Conservation (phyloP, 2,329 filamentous ascomycete genomes). For the Cordyceps farinosa region DNA sequence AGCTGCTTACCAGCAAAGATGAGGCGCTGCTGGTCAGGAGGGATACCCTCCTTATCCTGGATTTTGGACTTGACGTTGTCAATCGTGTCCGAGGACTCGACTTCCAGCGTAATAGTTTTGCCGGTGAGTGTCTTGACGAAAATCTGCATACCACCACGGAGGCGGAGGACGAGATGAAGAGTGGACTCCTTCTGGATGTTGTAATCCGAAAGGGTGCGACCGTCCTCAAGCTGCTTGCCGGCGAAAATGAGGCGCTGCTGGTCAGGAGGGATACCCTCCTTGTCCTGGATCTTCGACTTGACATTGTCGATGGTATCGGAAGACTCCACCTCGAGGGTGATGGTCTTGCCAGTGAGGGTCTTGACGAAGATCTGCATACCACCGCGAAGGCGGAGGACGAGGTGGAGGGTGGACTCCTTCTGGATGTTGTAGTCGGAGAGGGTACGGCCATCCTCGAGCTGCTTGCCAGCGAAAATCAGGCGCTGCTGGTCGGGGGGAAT, state of each 20-base stretch:
- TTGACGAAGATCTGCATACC: conserved; percentile 74
- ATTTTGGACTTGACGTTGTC: conserved; percentile 96
- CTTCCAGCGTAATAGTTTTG: conserved; percentile 92
- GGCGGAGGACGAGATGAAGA: conserved; percentile 79
- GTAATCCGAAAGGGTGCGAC: conserved; percentile 85
- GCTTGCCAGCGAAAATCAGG: conserved; percentile 94
- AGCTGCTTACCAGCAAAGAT: conserved; percentile 45
- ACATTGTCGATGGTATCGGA: conserved; percentile 94
- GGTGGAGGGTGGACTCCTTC: conserved; percentile 66
- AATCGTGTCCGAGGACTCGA: conserved; percentile 46
- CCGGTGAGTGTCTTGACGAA: conserved; percentile 86
- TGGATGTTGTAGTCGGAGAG: conserved; percentile 56
- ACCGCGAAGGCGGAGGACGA: conserved; percentile 68
- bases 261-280: conserved; percentile 93
- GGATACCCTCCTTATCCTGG: conserved; percentile 89
- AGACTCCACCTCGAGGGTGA: conserved; percentile 85
- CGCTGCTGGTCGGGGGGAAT: conserved; percentile 96
- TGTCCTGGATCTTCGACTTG: conserved; percentile 96
- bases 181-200: conserved; percentile 95
- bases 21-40: conserved; percentile 87
- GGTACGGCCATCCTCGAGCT: conserved; percentile 80
- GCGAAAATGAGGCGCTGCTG: conserved; percentile 95
- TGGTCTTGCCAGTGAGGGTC: conserved; percentile 90
- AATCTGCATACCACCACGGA: conserved; percentile 87
- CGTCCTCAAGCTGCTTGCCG: conserved; percentile 93